A percentile compares a stretch with the other conserved stretches of the same genome.
These are phyloP conservation scores for Cercospora berteroae DNA, from an alignment of 2,329 filamentous ascomycete genomes.

Conservation along the genomic window DNA sequence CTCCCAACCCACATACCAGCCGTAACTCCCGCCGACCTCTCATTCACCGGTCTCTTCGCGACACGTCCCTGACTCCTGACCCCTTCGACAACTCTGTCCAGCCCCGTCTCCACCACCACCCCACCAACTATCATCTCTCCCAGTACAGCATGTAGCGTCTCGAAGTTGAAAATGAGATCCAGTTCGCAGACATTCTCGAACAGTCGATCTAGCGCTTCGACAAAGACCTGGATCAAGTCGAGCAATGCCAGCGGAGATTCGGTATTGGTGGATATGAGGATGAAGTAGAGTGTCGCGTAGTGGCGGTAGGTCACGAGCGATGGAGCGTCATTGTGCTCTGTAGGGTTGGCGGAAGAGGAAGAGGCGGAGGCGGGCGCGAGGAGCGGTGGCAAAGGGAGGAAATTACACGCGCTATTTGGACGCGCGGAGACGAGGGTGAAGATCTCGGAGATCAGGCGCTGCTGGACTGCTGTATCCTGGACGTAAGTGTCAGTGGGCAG, in stretches of 20 bases:
- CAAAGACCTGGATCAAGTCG: constrained; percentile 96
- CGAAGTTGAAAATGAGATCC: constrained; percentile 98
- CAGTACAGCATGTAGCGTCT: constrained; percentile 87
- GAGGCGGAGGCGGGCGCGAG: constrained; percentile 27
- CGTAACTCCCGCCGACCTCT: constrained; percentile 47
- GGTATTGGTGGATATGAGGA: constrained; percentile 93
- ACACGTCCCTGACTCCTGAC: constrained; percentile 74
- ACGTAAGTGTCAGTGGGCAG: not conserved
- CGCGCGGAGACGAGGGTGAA: constrained; percentile 93
- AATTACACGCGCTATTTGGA: constrained; percentile 91
- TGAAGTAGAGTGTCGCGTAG: constrained; percentile 98
- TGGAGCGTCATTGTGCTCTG: constrained; percentile 78
- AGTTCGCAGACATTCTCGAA: constrained; percentile 99
- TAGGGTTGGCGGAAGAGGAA: constrained; percentile 41
- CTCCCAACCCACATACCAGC: constrained; percentile 39
- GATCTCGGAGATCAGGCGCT: constrained; percentile 94
- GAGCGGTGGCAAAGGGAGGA: constrained; percentile 64
- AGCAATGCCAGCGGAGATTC: constrained; percentile 94
- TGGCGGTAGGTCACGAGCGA: constrained; percentile 96
- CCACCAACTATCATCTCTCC: constrained; percentile 95
- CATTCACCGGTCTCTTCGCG: constrained; percentile 75
- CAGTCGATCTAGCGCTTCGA: constrained; percentile 87
- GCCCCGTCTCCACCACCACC: constrained; percentile 86
- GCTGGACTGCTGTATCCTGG: constrained; percentile 90
- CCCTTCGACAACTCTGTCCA: constrained; percentile 83